Base-by-base conservation (phyloP, 257 asterid species). In the Verbascum thapsus region DNA sequence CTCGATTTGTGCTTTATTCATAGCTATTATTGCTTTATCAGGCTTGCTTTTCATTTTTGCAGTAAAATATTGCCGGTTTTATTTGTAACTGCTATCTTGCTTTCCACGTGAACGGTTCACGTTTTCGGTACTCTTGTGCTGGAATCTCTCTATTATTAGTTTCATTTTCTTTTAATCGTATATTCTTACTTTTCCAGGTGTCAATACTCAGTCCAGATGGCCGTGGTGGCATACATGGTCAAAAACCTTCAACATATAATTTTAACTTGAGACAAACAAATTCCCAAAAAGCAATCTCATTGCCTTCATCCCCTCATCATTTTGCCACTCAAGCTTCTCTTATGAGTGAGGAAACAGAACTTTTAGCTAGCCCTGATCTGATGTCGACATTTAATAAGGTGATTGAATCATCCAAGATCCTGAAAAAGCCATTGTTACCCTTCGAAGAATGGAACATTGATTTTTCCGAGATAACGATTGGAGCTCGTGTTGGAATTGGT, bases 401-500 rank as follows among this genome's bases (percentile, higher is more conserved):
- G 66, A 81, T 88, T 32, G 94, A 84, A 74, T 78, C 88, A 11
- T 80, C 96, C 7, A 85, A 78, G 85, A 81, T 88, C 75, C 76
- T 73, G 68, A 82, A 78, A 76, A 80, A 78, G 78, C 96, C 91
- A 47, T 70, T 91, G 76, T 76, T 91, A 63, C 95, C 96, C 32
- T 91, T 71, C 38, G 72, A 81, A 71, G 98, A 82, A 77, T 91
- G 98, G 98, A 85, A 88, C 68, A 88, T 90, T 18, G 95, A 91
- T 72, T 85, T 81, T 73, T 84, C 95, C 7, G 98, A 91, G 74
- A 45, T 88, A 58, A 73, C 87, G 64, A 85, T 85, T 20, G 96
- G 98, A 75, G 74, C 77, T 59, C 98, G 95, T 41, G 90, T 88
- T 34, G 96, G 98, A 69, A 91, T 91, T 30, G 96, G 98, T 91